These are phyloP conservation scores for Russula dissimulans DNA, from an alignment of 768 basidiomycete species.

Conservation along the genomic window DNA sequence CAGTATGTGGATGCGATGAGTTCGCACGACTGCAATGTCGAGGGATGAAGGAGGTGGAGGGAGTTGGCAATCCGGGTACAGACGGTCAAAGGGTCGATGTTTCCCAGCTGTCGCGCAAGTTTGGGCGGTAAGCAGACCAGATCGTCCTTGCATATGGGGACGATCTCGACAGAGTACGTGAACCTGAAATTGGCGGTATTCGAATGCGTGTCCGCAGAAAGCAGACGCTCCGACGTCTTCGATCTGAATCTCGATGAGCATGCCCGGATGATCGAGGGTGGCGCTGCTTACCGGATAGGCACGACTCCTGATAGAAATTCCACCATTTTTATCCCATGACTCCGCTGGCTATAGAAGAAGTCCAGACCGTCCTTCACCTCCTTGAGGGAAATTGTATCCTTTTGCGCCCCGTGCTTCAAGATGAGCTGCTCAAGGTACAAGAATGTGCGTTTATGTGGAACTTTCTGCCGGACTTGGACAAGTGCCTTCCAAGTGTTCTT, in stretches of 20 bases:
- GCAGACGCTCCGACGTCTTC: constrained; percentile 89
- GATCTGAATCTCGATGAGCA: constrained; percentile 39
- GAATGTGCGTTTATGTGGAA: constrained; percentile 96
- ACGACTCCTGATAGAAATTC: constrained; percentile 87
- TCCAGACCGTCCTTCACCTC: constrained; percentile 93
- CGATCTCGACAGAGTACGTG: constrained; percentile 95
- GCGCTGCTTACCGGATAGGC: constrained; percentile 62
- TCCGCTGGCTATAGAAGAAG: constrained; percentile 89
- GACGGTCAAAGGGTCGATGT: constrained; percentile 80
- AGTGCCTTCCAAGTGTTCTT: constrained; percentile 99
- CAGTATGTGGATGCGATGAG: constrained; percentile 74
- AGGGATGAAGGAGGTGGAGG: constrained; percentile 82
- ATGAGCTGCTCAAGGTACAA: constrained; percentile 96
- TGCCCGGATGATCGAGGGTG: background rate
- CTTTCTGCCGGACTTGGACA: constrained; percentile 98
- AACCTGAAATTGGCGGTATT: constrained; percentile 94
- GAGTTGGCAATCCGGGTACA: constrained; percentile 91
- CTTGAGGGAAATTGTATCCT: constrained; percentile 88
- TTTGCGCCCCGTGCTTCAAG: constrained; percentile 92
- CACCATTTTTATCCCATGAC: constrained; percentile 92
- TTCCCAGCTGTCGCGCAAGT: constrained; percentile 72
- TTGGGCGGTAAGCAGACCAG: constrained; percentile 82
- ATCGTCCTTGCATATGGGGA: constrained; percentile 96
- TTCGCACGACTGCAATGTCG: constrained; percentile 77
- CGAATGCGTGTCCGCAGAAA: constrained; percentile 88